Conservation (phyloP, 805 yeast genomes). For the Teunomyces lycoperdinae region DNA sequence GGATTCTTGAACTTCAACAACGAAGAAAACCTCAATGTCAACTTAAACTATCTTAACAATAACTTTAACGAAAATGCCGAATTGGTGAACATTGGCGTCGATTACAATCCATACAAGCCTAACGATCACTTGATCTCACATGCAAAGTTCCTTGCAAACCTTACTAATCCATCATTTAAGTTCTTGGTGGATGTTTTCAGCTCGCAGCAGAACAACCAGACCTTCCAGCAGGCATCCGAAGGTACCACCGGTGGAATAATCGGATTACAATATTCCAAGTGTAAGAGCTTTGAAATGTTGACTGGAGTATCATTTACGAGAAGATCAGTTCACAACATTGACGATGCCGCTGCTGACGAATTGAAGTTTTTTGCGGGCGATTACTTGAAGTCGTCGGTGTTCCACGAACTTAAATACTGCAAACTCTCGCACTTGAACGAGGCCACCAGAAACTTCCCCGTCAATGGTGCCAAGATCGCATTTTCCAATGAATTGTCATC, state of each 20-base stretch:
- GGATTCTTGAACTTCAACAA: slow-evolving; percentile 34
- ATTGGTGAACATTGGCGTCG: slow-evolving; percentile 48
- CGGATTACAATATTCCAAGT: slow-evolving; percentile 44
- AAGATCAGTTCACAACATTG: slow-evolving; percentile 52
- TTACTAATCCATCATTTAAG: slow-evolving; percentile 45
- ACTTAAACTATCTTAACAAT: slow-evolving; percentile 39
- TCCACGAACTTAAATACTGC: slow-evolving; percentile 23
- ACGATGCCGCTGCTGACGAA: slow-evolving; percentile 50
- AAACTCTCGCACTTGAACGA: slow-evolving; percentile 19
- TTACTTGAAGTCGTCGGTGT: slow-evolving; percentile 32
- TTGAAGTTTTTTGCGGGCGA: slow-evolving; percentile 33
- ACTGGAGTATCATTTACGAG: slow-evolving; percentile 61
- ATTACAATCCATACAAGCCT: slow-evolving; percentile 53
- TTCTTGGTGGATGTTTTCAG: slow-evolving; percentile 32
- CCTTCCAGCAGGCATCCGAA: slow-evolving; percentile 54
- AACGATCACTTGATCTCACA: slow-evolving; percentile 45
- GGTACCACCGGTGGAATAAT: slow-evolving; percentile 49
- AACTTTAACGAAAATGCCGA: slow-evolving; percentile 49
- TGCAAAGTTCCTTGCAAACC: slow-evolving; percentile 43
- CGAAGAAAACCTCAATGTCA: slow-evolving; percentile 36
- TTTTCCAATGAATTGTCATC: slow-evolving; percentile 52
- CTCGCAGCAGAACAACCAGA: slow-evolving; percentile 42
- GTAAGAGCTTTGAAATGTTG: slow-evolving; percentile 24
- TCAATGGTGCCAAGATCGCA: slow-evolving; percentile 58
- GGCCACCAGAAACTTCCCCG: slow-evolving; percentile 31